Evolutionary conservation across 2,329 filamentous ascomycete species (phyloP), one percentile per base, ranked within the genome.

Genomic region (Aureobasidium sp.): DNA sequence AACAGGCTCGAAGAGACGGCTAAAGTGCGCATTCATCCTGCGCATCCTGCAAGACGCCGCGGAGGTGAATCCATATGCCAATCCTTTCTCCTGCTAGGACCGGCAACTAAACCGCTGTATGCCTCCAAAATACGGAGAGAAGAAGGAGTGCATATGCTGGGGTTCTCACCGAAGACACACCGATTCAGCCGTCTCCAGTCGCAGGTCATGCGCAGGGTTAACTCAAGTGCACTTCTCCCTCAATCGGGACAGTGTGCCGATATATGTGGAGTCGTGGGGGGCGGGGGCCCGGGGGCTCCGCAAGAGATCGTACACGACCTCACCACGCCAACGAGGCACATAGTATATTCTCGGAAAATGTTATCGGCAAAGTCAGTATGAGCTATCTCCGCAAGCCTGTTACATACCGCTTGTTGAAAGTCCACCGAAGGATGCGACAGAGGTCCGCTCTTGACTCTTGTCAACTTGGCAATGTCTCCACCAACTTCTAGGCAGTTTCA

Each of bases 251-350:
- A 42, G n/a, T 27, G 53, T 46, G 38, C 53, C 53, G 53, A 19
- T 37, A 43, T 35, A 31, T 55, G 53, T 40, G 53, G 53, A 57
- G 53, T 35, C 53, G 53, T 57, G 53, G 53, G 29, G 53, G 8
- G 53, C 19, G 40, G 53, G 51, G 29, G 21, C 13, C 27, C 31
- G 40, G 53, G 53, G 53, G n/a, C 53, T 57, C 53, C 53, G 40
- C 53, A 46, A 40, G 35, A 25, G 40, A 45, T 57, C 40, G 27
- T 37, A 42, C n/a, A 15, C 50, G 11, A 55, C 51, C 51, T 55
- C 51, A 55, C 27, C 25, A n/a, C 37, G 51, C 51, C 25, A 19
- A 35, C 7, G 37, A 43, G 51, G 25, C 40, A 17, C n/a, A 37
- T 33, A 29, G 37, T 3, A 31, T n/a, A 29, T 40, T 27, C 23